phyloP scores from a whole-genome alignment of 1,284 basidiomycete genomes.

The Coniferiporia weirii region DNA sequence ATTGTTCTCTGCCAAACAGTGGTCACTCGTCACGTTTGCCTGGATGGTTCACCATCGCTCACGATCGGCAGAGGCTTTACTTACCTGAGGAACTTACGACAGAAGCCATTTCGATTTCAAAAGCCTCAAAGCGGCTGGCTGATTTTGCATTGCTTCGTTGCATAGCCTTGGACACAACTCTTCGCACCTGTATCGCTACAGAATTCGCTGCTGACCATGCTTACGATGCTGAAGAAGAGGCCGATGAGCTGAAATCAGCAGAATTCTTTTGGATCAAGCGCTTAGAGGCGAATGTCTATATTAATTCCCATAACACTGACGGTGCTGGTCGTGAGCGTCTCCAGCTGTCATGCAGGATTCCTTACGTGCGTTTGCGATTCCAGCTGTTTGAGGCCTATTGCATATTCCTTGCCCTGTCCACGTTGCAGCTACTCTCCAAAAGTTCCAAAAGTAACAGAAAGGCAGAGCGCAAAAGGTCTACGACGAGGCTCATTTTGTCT shows the following conservation, averaged over 20 bases:
- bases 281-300: slow-evolving; percentile 33
- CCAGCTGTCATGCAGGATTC: slow-evolving; percentile 14
- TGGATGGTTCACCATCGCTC: slow-evolving; percentile 35
- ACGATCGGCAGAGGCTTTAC: slow-evolving; percentile 43
- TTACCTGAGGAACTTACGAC: slow-evolving; percentile 60
- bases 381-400: slow-evolving; percentile 17
- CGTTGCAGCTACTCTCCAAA: slow-evolving; percentile 11
- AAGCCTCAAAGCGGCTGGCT: slow-evolving; percentile 29
- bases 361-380: slow-evolving; percentile 14
- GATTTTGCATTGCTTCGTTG: slow-evolving; percentile 39
- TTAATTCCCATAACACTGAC: slow-evolving; percentile 19
- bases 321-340: background rate
- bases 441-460: background rate
- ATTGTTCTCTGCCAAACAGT: slow-evolving; percentile 47
- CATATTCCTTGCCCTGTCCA: slow-evolving; percentile 15
- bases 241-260: slow-evolving; percentile 36
- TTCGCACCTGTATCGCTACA: slow-evolving; percentile 59
- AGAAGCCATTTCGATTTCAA: slow-evolving; percentile 49
- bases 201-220: slow-evolving; percentile 60
- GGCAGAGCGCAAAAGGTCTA: background rate
- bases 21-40: slow-evolving; percentile 42
- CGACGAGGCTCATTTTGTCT: background rate
- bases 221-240: slow-evolving; percentile 47
- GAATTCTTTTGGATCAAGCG: slow-evolving; percentile 46
- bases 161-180: slow-evolving; percentile 40